Percentiles rank a stretch among this genome's conserved stretches.
Evolutionary conservation across 352 stramenopile species (phyloP).

Genomic region (Globisporangium cederbergense): DNA sequence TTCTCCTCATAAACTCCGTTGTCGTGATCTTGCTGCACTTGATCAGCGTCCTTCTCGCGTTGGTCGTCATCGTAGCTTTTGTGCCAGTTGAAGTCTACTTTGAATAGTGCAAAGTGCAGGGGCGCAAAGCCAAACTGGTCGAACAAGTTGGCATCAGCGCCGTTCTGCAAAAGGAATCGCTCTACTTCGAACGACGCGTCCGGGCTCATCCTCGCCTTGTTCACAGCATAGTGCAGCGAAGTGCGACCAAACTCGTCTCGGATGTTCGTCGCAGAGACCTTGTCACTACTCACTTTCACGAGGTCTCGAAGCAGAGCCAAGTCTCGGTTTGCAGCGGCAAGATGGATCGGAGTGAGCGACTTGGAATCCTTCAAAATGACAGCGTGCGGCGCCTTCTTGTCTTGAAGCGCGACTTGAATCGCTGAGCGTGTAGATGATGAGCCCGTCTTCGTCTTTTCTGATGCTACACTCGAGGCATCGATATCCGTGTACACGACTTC

Average conservation of each 20-base stretch:
- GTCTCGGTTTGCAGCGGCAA: slow-evolving; percentile 60
- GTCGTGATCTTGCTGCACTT: slow-evolving; percentile 29
- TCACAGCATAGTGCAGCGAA: slow-evolving; percentile 72
- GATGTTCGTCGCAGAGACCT: slow-evolving; percentile 45
- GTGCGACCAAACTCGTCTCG: slow-evolving; percentile 47
- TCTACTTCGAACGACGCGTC: slow-evolving; percentile 81
- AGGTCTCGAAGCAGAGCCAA: slow-evolving; percentile 50
- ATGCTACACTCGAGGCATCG: not conserved
- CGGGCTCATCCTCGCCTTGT: slow-evolving; percentile 55
- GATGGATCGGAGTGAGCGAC: slow-evolving; percentile 53
- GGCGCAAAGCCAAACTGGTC: slow-evolving; percentile 58
- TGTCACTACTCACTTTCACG: slow-evolving; percentile 32
- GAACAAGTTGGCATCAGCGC: slow-evolving; percentile 43
- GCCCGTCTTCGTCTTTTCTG: not conserved
- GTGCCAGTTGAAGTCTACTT: slow-evolving; percentile 72
- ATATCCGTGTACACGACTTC: slow-evolving; percentile 51
- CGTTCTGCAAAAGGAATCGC: slow-evolving; percentile 57
- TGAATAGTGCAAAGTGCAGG: slow-evolving; percentile 69
- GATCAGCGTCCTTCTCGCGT: slow-evolving; percentile 22
- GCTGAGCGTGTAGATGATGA: slow-evolving; percentile 22
- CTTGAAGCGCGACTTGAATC: slow-evolving; percentile 51
- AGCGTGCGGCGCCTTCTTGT: slow-evolving; percentile 37
- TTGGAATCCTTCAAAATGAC: slow-evolving; percentile 42
- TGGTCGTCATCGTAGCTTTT: slow-evolving; percentile 34
- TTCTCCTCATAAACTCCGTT: slow-evolving; percentile 46